Base-by-base conservation (phyloP, 1,284 basidiomycete species). In the Sanghuangporus weigelae region DNA sequence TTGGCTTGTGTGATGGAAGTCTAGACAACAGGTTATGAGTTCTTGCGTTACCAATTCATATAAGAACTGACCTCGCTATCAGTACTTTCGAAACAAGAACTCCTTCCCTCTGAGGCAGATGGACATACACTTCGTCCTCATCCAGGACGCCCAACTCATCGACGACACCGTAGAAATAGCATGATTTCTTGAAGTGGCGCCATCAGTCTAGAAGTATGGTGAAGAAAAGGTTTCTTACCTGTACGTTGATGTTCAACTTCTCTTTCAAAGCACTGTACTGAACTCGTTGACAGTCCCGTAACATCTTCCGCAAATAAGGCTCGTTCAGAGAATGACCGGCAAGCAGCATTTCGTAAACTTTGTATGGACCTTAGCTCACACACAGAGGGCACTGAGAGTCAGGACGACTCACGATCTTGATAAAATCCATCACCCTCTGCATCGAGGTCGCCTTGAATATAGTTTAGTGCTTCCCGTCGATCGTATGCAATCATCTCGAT, bases 121-220 rank as follows among this genome's bases (percentile, higher is more conserved):
- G 70, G n/a, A 73, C 63, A 56, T 69, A 72, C 8, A 73, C 70
- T 50, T 73, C 68, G 16, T 69, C 65, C n/a, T 69, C 70, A 12
- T 65, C 56, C 6, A 73, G 62, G 10, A 67, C 62, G 3, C 67
- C 68, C 7, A 60, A 57, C 51, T 69, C 69, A 50, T 73, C 72
- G 16, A 67, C 67, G 3, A 73, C 68, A 7, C 72, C 72, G 53
- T 64, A 65, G 2, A 71, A 59, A 53, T 69, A 66, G 2, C 63
- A 65, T 2, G 71, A 71, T 51, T 67, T 63, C 69, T 71, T 19
- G 23, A 35, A 59, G 40, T n/a, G 19, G 12, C 5, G 31, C 10
- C 7, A 65, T 26, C 31, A 3, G 50, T 10, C 3, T 6, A 36
- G 3, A 35, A 11, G 10, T 42, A 35, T 19, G 7, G 8, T 1